These are phyloP conservation scores for Pseudogymnoascus sp. DNA, from an alignment of 2,329 filamentous ascomycete genomes.

Conservation along the genomic window DNA sequence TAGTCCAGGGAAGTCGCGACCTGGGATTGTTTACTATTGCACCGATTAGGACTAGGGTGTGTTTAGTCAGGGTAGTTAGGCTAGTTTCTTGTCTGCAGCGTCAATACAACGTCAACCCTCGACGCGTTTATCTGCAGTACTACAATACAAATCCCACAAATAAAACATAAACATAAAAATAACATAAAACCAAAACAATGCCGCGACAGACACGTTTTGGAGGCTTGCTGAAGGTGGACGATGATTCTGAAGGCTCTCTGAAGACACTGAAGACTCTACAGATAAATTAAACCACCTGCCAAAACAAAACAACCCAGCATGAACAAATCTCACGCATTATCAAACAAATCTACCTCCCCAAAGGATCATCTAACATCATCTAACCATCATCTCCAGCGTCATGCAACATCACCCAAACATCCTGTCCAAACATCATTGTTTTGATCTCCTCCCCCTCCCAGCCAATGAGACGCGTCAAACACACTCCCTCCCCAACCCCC, in stretches of 20 bases:
- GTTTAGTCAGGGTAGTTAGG: neutral
- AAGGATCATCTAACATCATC: neutral
- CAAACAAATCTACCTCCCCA: neutral
- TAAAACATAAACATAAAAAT: no score
- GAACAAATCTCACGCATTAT: neutral
- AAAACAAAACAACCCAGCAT: neutral
- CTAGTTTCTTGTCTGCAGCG: neutral
- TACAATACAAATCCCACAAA: neutral
- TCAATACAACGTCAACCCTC: neutral
- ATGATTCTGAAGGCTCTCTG: neutral
- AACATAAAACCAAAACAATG: neutral
- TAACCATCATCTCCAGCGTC: neutral
- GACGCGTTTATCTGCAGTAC: constrained; percentile 4
- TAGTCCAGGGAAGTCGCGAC: neutral
- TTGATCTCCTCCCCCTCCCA: neutral
- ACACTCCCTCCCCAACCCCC: neutral
- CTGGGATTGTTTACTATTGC: constrained; percentile 4
- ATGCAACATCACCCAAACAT: neutral
- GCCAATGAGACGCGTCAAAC: constrained; percentile 1
- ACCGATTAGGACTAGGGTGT: neutral
- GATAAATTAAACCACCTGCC: neutral
- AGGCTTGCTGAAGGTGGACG: neutral
- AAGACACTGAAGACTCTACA: neutral
- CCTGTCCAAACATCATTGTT: constrained; percentile 2
- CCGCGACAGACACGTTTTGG: neutral